Conservation (phyloP, 768 basidiomycete species). For the Boletus coccyginus region DNA sequence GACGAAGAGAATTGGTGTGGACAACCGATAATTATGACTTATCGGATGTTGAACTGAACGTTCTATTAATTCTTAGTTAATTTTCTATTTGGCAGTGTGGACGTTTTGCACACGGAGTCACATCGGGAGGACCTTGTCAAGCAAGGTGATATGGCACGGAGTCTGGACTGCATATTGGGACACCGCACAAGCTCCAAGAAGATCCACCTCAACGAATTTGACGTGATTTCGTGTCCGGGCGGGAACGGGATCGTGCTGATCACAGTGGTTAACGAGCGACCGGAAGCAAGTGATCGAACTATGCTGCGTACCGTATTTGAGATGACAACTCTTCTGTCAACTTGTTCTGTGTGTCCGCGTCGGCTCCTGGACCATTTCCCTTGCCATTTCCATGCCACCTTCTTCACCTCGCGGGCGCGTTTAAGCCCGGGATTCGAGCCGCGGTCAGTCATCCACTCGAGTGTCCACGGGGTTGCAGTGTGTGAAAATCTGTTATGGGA, state of each 20-base stretch:
- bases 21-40: too few species aligned
- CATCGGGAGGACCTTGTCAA: too few species aligned
- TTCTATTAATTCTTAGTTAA: too few species aligned
- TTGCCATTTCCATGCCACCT: conserved; percentile 6
- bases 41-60: too few species aligned
- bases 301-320: conserved; percentile 18
- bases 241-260: conserved; percentile 46
- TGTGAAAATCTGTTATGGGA: conserved; percentile 8
- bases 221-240: conserved; percentile 56
- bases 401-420: conserved; percentile 11
- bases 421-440: conserved; percentile 16
- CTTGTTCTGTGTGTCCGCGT: conserved; percentile 25
- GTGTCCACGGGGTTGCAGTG: not conserved
- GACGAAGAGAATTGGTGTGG: too few species aligned
- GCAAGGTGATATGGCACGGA: conserved; percentile 40
- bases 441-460: conserved; percentile 34
- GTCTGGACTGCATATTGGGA: conserved; percentile 54
- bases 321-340: conserved; percentile 11
- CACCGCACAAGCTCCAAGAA: conserved; percentile 59
- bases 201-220: conserved; percentile 56
- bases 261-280: not conserved
- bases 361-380: conserved; percentile 17
- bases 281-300: not conserved
- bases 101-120: too few species aligned
- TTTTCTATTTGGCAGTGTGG: too few species aligned